Conservation (phyloP, 768 basidiomycete genomes). For the Macrolepiota albuminosa region DNA sequence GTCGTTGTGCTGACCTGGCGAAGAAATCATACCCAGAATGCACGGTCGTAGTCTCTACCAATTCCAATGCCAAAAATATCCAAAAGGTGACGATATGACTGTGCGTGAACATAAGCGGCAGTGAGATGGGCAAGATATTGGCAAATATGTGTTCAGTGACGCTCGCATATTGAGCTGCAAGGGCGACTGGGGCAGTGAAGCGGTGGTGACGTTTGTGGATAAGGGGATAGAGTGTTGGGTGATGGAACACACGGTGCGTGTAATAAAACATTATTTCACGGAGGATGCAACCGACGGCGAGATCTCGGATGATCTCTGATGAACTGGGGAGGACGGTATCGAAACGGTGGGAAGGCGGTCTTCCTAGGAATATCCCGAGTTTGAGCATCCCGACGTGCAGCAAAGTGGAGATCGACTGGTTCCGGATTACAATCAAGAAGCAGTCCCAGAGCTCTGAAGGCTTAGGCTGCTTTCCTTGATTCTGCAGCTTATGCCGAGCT, state of each 20-base stretch:
- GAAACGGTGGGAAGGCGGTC: constrained; percentile 16
- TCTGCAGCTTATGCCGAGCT: constrained; percentile 22
- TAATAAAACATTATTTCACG: constrained; percentile 28
- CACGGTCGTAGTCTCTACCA: constrained; percentile 24
- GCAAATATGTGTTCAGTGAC: constrained; percentile 23
- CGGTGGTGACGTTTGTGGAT: constrained; percentile 27
- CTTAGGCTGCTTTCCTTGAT: constrained; percentile 21
- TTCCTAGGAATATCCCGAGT: not conserved
- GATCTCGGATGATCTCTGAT: constrained; percentile 16
- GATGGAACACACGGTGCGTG: constrained; percentile 23
- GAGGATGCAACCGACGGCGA: constrained; percentile 16
- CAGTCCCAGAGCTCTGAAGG: constrained; percentile 20
- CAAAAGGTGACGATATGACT: constrained; percentile 24
- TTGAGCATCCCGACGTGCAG: constrained; percentile 17
- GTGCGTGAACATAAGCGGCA: constrained; percentile 22
- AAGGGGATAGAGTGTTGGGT: constrained; percentile 19
- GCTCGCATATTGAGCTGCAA: constrained; percentile 24
- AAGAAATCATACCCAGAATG: constrained; percentile 27
- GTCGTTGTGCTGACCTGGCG: constrained; percentile 17
- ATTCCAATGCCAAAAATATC: constrained; percentile 20
- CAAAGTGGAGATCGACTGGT: constrained; percentile 19
- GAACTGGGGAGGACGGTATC: constrained; percentile 16
- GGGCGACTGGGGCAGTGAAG: constrained; percentile 27
- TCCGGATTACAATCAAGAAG: constrained; percentile 18
- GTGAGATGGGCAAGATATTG: constrained; percentile 22